These are phyloP conservation scores for Sugiyamaella castrensis DNA, from an alignment of 1,139 yeast species.

Conservation along the genomic window DNA sequence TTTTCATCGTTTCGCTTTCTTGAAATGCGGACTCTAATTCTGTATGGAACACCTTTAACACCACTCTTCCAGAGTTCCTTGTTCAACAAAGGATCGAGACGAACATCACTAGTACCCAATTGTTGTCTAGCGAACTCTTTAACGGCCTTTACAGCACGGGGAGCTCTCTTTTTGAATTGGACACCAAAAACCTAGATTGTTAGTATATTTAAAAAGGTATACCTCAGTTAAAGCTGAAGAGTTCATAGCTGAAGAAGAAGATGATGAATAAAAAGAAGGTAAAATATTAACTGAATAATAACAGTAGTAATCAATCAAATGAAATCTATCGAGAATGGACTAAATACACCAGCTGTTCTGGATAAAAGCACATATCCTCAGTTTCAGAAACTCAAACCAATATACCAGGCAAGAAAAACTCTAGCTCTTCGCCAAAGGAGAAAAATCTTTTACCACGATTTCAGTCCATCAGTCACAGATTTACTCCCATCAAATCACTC, in stretches of 20 bases:
- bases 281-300: not conserved
- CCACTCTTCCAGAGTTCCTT: constrained; percentile 99
- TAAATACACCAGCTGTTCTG: no score
- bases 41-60: constrained; percentile 97
- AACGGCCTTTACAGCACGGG: constrained; percentile 99
- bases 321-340: no score
- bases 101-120: constrained; percentile 99
- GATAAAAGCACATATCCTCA: no score
- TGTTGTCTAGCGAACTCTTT: constrained; percentile 97
- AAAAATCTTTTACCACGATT: no score
- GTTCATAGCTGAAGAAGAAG: not conserved
- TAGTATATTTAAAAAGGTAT: constrained; percentile 6
- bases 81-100: constrained; percentile 98
- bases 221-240: constrained; percentile 3
- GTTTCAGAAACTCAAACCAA: no score
- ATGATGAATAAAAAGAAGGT: no score
- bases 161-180: constrained; percentile 99
- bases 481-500: no score
- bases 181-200: constrained; percentile 81
- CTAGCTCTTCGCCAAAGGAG: no score
- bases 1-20: constrained; percentile 99
- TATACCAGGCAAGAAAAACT: no score
- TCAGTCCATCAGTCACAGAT: no score
- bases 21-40: constrained; percentile 98
- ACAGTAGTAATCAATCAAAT: no score